Conservation (phyloP, 352 stramenopile species). For the Phytophthora sp. region DNA sequence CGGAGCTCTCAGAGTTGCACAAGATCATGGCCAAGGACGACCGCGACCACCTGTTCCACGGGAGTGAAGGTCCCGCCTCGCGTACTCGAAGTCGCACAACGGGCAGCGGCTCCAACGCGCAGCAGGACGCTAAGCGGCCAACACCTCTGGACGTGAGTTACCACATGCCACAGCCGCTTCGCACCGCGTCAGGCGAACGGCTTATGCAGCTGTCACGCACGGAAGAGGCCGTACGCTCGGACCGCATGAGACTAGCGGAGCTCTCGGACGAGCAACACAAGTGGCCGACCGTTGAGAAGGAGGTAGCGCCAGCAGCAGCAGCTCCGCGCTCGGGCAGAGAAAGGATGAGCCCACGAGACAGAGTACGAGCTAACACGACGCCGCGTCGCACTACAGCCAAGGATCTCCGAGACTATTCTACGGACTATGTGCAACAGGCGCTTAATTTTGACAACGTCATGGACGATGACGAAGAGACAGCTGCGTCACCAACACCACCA, state of each 20-base stretch:
- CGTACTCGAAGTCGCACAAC: conserved; percentile 38
- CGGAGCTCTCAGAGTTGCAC: conserved; percentile 58
- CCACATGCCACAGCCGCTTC: conserved; percentile 42
- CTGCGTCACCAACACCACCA: conserved; percentile 17
- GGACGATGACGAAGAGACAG: conserved; percentile 45
- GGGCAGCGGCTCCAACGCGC: neutral
- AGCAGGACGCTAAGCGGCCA: conserved; percentile 18
- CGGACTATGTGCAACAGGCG: conserved; percentile 76
- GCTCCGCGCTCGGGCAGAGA: conserved; percentile 8
- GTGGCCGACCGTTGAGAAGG: conserved; percentile 37
- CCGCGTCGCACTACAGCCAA: conserved; percentile 57
- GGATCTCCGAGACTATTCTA: conserved; percentile 68
- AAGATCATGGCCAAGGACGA: conserved; percentile 51
- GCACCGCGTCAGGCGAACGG: conserved; percentile 46
- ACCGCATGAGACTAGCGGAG: conserved; percentile 81
- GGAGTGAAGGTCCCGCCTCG: conserved; percentile 34
- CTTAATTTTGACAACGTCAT: conserved; percentile 72
- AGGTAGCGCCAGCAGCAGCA: conserved; percentile 1
- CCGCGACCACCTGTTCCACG: conserved; percentile 24
- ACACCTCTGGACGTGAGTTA: conserved; percentile 31
- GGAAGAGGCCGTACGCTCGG: conserved; percentile 50
- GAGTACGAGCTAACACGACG: conserved; percentile 38
- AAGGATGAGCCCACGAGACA: conserved; percentile 38
- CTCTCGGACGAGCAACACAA: conserved; percentile 75
- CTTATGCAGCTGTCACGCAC: conserved; percentile 57